Evolutionary conservation across 176 grass and related monocot species (phyloP), one percentile per base, ranked within the genome.

Genomic region (Secale cereale): DNA sequence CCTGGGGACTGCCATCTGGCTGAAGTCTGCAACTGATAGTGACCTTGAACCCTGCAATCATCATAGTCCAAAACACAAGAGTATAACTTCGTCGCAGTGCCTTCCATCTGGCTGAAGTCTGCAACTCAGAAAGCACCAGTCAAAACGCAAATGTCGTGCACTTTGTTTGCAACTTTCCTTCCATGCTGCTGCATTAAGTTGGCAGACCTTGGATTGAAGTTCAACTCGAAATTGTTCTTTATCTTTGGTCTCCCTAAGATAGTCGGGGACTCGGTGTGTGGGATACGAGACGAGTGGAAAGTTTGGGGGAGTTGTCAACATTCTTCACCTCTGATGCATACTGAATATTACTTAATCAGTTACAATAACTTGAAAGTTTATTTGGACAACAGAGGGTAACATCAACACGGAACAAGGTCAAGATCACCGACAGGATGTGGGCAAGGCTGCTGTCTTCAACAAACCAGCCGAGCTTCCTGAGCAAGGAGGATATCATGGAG

Each of bases 381-480:
- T 76, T 74, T 35, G 90, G 65, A 43, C 71, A 67, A 72, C 91
- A 91, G 94, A 91, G 91, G 62, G 91, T 96, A 3, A 96, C 94
- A 52, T 89, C 89, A 37, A 96, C 91, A 3, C 62, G 91, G 59
- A 96, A 91, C 72, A 91, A 93, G 72, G 94, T 96, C 25, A 88
- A 86, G 65, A 89, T 93, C 77, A 96, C 94, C 10, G 94, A 96
- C 71, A 85, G 94, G 43, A 96, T 96, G 91, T 96, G 94, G 91
- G 94, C 94, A 32, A 92, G 94, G 60, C 68, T 96, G 16, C 43
- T 96, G 31, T 96, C 94, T 22, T 96, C 94, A 13, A 96, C 94
- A 8, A 96, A 91, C 87, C 94, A 96, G 76, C 94, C 94, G 4
- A 96, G 91, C 78, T 96, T 96, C 82, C 81, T 96, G 71, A 89